Percentiles rank a stretch among this genome's conserved stretches.
Evolutionary conservation across 148 eudicot species (phyloP).

Genomic region (Pharnaceum exiguum): DNA sequence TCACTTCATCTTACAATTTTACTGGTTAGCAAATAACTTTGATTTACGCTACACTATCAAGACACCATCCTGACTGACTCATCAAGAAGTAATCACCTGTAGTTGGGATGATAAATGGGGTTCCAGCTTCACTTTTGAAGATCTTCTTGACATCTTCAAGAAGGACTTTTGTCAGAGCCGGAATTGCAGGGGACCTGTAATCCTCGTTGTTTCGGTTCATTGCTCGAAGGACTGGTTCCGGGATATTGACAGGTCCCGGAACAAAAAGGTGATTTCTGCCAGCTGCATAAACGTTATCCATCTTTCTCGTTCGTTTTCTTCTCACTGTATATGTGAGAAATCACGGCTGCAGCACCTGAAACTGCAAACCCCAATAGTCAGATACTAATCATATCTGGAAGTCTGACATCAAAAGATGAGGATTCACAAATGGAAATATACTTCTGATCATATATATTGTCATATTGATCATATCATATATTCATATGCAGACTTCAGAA

Average conservation of each 20-base stretch:
- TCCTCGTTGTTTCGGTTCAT: slow-evolving; percentile 99
- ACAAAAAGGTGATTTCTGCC: slow-evolving; percentile 95
- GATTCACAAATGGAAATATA: no score
- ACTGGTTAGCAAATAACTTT: no score
- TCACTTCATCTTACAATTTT: no score
- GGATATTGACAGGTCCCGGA: slow-evolving; percentile 98
- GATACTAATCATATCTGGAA: no score
- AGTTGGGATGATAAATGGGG: slow-evolving; percentile 87
- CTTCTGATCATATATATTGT: no score
- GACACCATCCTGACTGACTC: not conserved
- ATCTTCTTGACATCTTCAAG: slow-evolving; percentile 97
- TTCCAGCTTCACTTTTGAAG: slow-evolving; percentile 86
- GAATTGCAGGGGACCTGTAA: slow-evolving; percentile 95
- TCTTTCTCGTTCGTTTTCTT: slow-evolving; percentile 25
- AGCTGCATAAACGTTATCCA: slow-evolving; percentile 81
- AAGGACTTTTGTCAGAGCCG: slow-evolving; percentile 71
- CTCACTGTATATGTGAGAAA: not conserved
- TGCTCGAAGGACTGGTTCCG: slow-evolving; percentile 86
- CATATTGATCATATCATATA: no score
- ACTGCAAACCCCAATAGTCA: slow-evolving; percentile 1
- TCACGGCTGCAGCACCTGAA: slow-evolving; percentile 11
- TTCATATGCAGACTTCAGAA: no score
- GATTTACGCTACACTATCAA: no score
- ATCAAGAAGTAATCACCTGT: slow-evolving; percentile 51
- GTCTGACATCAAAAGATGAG: no score